Conservation (phyloP, 805 yeast genomes). For the Kluyveromyces siamensis region DNA sequence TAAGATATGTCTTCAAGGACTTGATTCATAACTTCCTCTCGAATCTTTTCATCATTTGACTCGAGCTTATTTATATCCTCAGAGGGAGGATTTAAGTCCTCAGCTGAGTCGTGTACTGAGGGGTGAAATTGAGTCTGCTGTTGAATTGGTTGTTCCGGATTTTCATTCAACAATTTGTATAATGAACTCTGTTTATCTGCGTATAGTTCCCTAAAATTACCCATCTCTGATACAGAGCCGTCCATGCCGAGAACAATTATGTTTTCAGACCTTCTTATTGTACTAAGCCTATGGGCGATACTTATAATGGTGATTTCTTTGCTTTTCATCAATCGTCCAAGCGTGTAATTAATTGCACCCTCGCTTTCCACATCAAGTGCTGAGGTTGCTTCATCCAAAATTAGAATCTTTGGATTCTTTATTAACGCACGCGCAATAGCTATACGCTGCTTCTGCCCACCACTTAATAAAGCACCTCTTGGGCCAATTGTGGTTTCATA, state of each 20-base stretch:
- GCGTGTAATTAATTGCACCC: constrained; percentile 70
- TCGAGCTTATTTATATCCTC: neutral
- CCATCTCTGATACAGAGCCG: constrained; percentile 74
- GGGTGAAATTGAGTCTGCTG: constrained; percentile 4
- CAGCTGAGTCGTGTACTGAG: neutral
- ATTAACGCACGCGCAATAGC: constrained; percentile 81
- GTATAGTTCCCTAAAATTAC: constrained; percentile 50
- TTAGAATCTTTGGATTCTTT: constrained; percentile 60
- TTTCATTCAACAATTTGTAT: constrained; percentile 32
- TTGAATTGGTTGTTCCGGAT: constrained; percentile 14
- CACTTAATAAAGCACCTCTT: constrained; percentile 61
- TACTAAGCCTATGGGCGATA: constrained; percentile 88
- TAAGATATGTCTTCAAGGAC: constrained; percentile 6
- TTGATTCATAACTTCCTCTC: constrained; percentile 8
- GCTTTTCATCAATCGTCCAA: constrained; percentile 50
- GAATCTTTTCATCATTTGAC: constrained; percentile 1
- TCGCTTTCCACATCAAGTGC: constrained; percentile 71
- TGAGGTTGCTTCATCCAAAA: constrained; percentile 86
- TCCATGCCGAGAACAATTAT: constrained; percentile 76
- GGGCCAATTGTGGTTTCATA: constrained; percentile 63
- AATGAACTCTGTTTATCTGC: constrained; percentile 35
- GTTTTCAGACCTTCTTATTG: constrained; percentile 77
- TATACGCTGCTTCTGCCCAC: constrained; percentile 86
- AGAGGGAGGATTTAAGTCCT: neutral
- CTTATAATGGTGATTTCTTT: constrained; percentile 70